A percentile compares a stretch with the other conserved stretches of the same genome.
These are phyloP conservation scores for Camelina laxa DNA, from an alignment of 345 rosid genomes.

Conservation along the genomic window DNA sequence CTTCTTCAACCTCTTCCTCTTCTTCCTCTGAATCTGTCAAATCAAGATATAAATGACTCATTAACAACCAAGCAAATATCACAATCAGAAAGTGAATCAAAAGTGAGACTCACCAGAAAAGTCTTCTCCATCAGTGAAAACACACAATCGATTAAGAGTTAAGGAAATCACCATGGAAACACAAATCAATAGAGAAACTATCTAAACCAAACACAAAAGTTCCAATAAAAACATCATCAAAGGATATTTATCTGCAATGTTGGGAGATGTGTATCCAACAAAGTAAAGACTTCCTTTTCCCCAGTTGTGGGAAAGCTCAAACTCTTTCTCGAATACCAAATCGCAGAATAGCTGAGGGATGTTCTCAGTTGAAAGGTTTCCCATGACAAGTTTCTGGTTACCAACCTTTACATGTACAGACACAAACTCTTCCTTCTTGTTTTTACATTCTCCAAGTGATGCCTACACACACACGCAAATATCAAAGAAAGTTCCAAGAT, in stretches of 20 bases:
- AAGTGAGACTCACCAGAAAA: conserved; percentile 31
- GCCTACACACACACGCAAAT: conserved; percentile 51
- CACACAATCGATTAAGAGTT: conserved; percentile 14
- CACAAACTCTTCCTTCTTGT: conserved; percentile 52
- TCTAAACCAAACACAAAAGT: background rate
- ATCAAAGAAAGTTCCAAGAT: background rate
- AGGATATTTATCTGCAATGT: conserved; percentile 26
- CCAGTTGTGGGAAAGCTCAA: conserved; percentile 86
- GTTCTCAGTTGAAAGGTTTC: conserved; percentile 52
- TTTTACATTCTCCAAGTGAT: conserved; percentile 66
- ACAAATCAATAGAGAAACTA: background rate
- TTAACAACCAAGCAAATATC: conserved; percentile 11
- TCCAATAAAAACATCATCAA: background rate
- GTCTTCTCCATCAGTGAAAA: conserved; percentile 20
- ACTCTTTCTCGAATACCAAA: conserved; percentile 72
- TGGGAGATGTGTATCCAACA: conserved; percentile 57
- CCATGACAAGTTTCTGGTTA: conserved; percentile 60
- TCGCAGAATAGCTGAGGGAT: conserved; percentile 66
- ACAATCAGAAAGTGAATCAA: background rate
- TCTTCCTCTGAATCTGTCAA: conserved; percentile 39
- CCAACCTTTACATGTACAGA: conserved; percentile 54
- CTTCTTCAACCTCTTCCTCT: conserved; percentile 21
- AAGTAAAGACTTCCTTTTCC: conserved; percentile 67
- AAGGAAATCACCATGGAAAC: conserved; percentile 4
- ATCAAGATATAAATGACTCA: background rate